A percentile compares a stretch with the other conserved stretches of the same genome.
These are phyloP conservation scores for Tephrocybe sp. DNA, from an alignment of 768 basidiomycete species.

Conservation along the genomic window DNA sequence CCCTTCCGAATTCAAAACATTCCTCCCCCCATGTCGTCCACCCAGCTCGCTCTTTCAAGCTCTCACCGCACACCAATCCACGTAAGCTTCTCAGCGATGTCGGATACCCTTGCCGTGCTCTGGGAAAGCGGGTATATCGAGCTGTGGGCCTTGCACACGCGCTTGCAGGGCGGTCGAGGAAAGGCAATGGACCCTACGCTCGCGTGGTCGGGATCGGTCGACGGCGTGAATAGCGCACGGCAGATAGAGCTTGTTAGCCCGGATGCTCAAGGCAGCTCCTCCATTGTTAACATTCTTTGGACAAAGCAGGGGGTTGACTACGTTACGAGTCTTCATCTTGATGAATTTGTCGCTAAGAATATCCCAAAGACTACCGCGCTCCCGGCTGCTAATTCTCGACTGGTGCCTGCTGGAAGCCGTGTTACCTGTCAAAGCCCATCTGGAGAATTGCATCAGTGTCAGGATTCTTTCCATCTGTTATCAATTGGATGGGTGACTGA, in stretches of 20 bases:
- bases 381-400: constrained; percentile 42
- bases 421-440: constrained; percentile 40
- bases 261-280: constrained; percentile 11
- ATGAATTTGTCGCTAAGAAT: constrained; percentile 11
- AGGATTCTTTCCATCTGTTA: constrained; percentile 13
- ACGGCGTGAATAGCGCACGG: constrained; percentile 23
- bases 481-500: too few relatives aligned
- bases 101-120: constrained; percentile 62
- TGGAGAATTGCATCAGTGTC: constrained; percentile 51
- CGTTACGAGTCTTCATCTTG: constrained; percentile 24
- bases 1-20: constrained; percentile 93
- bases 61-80: constrained; percentile 57
- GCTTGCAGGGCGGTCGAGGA: constrained; percentile 51
- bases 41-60: constrained; percentile 34
- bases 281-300: constrained; percentile 38
- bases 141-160: constrained; percentile 68
- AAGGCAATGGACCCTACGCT: constrained; percentile 57
- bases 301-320: constrained; percentile 30
- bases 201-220: constrained; percentile 32
- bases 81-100: constrained; percentile 52
- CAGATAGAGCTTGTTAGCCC: constrained; percentile 26
- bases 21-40: constrained; percentile 96
- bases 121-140: constrained; percentile 70
- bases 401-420: constrained; percentile 32
- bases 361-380: constrained; percentile 23